phyloP scores from a whole-genome alignment of 2,329 filamentous ascomycete species.

The Cytospora paraplurivora region DNA sequence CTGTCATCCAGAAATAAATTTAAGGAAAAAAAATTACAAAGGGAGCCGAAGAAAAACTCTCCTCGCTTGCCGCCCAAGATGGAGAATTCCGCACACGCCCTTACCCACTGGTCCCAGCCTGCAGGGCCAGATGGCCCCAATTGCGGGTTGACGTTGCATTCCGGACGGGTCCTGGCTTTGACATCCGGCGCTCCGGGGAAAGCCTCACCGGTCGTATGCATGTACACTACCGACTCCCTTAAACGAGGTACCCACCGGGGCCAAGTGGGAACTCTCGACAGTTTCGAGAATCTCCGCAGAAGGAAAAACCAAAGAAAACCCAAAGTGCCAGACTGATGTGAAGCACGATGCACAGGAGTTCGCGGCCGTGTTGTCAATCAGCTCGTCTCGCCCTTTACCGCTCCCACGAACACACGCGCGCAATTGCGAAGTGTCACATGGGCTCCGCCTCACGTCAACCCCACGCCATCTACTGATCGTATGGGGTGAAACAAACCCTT shows the following conservation, averaged over 20 bases:
- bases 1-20: neutral
- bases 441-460: slow-evolving; percentile 15
- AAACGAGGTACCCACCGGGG: slow-evolving; percentile 1
- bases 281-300: slow-evolving; percentile 15
- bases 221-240: slow-evolving; percentile 13
- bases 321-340: neutral
- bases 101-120: slow-evolving; percentile 17
- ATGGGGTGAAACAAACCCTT: neutral
- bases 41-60: slow-evolving; percentile 21
- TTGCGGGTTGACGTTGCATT: slow-evolving; percentile 15
- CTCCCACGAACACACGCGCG: slow-evolving; percentile 11
- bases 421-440: slow-evolving; percentile 25
- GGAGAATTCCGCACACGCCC: slow-evolving; percentile 17
- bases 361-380: slow-evolving; percentile 10
- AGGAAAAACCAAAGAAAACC: slow-evolving; percentile 11
- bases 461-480: slow-evolving; percentile 10
- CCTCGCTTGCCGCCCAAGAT: slow-evolving; percentile 20
- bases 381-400: slow-evolving; percentile 19
- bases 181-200: slow-evolving; percentile 20
- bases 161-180: slow-evolving; percentile 16
- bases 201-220: slow-evolving; percentile 15
- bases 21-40: neutral
- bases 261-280: slow-evolving; percentile 13
- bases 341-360: neutral
- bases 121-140: slow-evolving; percentile 12